Conservation (phyloP, 139 green algal species). For the Zygnema circumcarinatum region DNA sequence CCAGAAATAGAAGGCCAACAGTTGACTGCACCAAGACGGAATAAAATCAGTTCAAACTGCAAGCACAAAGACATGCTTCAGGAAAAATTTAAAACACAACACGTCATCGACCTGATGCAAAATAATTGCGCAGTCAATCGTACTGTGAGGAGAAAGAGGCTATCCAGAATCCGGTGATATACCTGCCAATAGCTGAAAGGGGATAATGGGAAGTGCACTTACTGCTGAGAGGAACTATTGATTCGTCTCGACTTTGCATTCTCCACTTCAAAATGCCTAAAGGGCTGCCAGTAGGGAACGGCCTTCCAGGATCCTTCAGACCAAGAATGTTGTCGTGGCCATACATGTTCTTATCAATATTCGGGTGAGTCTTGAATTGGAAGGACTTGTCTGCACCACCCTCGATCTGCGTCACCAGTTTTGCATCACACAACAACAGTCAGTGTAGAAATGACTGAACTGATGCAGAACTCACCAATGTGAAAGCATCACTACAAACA, state of each 20-base stretch:
- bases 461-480: not conserved
- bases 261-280: constrained; percentile 98
- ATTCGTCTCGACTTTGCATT: constrained; percentile 78
- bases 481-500: not conserved
- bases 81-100: too few species aligned
- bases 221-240: constrained; percentile 67
- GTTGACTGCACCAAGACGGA: constrained; percentile 86
- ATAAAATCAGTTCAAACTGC: constrained; percentile 30
- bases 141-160: not conserved
- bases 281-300: constrained; percentile 87
- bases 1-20: constrained; percentile 93
- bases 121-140: not conserved
- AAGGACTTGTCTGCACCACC: constrained; percentile 79
- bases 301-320: constrained; percentile 90
- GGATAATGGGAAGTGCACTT: too few species aligned
- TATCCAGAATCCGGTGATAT: too few species aligned
- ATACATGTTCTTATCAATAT: constrained; percentile 98
- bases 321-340: constrained; percentile 75
- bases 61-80: too few species aligned
- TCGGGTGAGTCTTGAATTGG: constrained; percentile 99
- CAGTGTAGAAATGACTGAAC: constrained; percentile 1
- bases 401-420: constrained; percentile 53
- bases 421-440: constrained; percentile 10
- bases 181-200: too few species aligned
- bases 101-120: constrained; percentile 13